Conservation (phyloP, 805 yeast species). For the Soucietia sequanensis region DNA sequence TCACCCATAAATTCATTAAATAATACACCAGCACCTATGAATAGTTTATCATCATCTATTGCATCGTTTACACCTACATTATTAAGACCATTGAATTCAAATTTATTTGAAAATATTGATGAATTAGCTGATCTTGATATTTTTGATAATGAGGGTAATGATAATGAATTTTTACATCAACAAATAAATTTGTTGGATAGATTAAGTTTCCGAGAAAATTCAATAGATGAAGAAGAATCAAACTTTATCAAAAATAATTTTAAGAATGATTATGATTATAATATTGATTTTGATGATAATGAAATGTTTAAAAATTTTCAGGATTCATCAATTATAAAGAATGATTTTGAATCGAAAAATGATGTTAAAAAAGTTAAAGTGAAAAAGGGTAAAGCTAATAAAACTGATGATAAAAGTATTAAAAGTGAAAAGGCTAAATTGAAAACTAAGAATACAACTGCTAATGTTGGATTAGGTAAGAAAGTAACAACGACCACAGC, state of each 20-base stretch:
- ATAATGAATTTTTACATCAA: not conserved
- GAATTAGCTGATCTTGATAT: not conserved
- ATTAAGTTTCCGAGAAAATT: not conserved
- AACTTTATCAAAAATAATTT: not conserved
- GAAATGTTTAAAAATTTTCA: conserved; percentile 1
- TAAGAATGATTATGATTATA: not conserved
- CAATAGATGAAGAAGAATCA: not conserved
- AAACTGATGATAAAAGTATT: not conserved
- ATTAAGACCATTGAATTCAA: conserved; percentile 3
- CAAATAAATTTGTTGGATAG: not conserved
- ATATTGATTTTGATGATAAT: conserved; percentile 1
- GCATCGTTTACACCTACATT: conserved; percentile 11
- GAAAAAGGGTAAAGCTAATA: not conserved
- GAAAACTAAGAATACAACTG: too few species aligned
- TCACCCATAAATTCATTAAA: not conserved
- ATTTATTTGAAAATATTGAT: not conserved
- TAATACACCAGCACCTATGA: not conserved
- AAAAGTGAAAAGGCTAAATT: not conserved
- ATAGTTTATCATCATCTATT: not conserved
- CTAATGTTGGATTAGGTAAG: not conserved
- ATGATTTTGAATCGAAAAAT: not conserved
- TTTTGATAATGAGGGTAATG: not conserved
- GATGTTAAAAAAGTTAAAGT: not conserved
- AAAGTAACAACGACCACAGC: not conserved
- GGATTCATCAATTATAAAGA: too few species aligned